These are phyloP conservation scores for Pichia thaimueangensis DNA, from an alignment of 805 yeast genomes.

Conservation along the genomic window DNA sequence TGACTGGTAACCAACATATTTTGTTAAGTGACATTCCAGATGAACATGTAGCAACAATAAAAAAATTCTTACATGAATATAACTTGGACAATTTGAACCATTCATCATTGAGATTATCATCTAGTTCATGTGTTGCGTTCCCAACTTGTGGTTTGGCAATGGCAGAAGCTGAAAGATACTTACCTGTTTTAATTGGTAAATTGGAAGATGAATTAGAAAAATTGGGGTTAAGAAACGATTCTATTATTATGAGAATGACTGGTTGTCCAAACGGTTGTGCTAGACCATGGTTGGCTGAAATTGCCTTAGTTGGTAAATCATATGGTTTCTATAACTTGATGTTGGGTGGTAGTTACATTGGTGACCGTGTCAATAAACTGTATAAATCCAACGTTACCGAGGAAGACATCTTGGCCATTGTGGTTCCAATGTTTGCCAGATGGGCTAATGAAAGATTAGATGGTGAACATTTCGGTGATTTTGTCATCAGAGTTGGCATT, in stretches of 20 bases:
- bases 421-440: constrained; percentile 84
- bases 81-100: constrained; percentile 72
- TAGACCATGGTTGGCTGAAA: constrained; percentile 96
- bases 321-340: constrained; percentile 86
- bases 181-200: constrained; percentile 76
- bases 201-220: constrained; percentile 85
- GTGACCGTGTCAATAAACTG: constrained; percentile 86
- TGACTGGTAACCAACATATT: constrained; percentile 95
- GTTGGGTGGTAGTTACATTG: constrained; percentile 95
- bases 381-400: constrained; percentile 85
- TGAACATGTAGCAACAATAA: constrained; percentile 55
- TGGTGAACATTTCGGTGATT: constrained; percentile 94
- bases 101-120: constrained; percentile 78
- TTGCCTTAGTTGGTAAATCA: constrained; percentile 94
- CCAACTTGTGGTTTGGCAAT: constrained; percentile 98
- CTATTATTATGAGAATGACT: constrained; percentile 95
- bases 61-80: constrained; percentile 59
- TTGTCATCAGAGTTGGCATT: constrained; percentile 78
- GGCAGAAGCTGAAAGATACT: constrained; percentile 95
- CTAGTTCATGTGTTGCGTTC: constrained; percentile 96
- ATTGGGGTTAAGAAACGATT: constrained; percentile 87
- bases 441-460: constrained; percentile 91
- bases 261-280: constrained; percentile 99
- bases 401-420: constrained; percentile 70
- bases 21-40: constrained; percentile 68